Conservation (phyloP, 805 yeast genomes). For the Barnettozyma sucrosica region DNA sequence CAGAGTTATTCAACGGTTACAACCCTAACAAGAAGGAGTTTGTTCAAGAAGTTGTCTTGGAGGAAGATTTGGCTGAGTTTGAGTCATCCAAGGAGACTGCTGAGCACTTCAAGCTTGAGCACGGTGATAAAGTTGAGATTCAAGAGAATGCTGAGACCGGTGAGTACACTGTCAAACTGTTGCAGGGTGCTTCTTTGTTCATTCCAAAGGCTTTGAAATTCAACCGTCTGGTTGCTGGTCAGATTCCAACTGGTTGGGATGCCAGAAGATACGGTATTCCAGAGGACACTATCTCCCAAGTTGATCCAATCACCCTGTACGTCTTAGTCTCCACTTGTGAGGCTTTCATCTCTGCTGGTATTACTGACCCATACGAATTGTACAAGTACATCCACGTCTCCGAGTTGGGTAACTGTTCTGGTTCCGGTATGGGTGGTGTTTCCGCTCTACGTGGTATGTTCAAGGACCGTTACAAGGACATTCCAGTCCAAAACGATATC, state of each 20-base stretch:
- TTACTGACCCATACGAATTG: slow-evolving; percentile 97
- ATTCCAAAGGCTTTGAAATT: slow-evolving; percentile 75
- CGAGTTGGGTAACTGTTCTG: slow-evolving; percentile 98
- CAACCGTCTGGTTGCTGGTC: slow-evolving; percentile 68
- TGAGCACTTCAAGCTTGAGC: slow-evolving; percentile 86
- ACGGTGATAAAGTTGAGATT: slow-evolving; percentile 89
- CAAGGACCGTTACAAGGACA: slow-evolving; percentile 87
- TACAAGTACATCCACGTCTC: slow-evolving; percentile 97
- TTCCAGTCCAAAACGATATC: slow-evolving; percentile 94
- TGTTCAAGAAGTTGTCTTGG: slow-evolving; percentile 92
- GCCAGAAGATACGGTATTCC: slow-evolving; percentile 92
- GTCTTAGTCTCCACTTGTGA: slow-evolving; percentile 93
- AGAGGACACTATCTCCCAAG: slow-evolving; percentile 89
- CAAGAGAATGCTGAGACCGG: slow-evolving; percentile 86
- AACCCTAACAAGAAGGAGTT: slow-evolving; percentile 91
- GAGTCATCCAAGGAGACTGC: slow-evolving; percentile 95
- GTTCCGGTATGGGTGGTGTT: slow-evolving; percentile 99
- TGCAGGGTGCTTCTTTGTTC: slow-evolving; percentile 87
- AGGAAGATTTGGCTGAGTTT: slow-evolving; percentile 94
- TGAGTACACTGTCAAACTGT: slow-evolving; percentile 82
- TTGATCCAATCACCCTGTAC: slow-evolving; percentile 90
- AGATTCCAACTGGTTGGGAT: slow-evolving; percentile 98
- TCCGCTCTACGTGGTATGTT: slow-evolving; percentile 96
- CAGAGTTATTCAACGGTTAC: slow-evolving; percentile 90
- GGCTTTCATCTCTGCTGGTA: slow-evolving; percentile 90